A percentile compares a stretch with the other conserved stretches of the same genome.
phyloP scores from a whole-genome alignment of 371 early-diverging fungal genomes.

The Mucor piriformis region DNA sequence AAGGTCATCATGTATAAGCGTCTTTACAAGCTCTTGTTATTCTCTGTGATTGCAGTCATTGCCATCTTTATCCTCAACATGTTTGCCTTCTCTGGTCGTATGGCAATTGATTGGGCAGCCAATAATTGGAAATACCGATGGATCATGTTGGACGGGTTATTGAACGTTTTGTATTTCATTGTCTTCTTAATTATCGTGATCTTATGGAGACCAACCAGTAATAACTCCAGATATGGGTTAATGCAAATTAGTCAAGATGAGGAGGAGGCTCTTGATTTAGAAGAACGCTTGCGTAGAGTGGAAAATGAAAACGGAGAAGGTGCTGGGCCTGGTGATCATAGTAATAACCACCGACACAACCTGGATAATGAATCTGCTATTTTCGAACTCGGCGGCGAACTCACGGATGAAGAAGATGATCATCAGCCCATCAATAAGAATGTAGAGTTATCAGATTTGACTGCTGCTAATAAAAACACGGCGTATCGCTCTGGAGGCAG shows the following conservation, averaged over 20 bases:
- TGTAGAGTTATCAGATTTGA: conserved; percentile 18
- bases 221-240: conserved; percentile 83
- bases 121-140: conserved; percentile 86
- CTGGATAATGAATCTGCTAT: conserved; percentile 58
- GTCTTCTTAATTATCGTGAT: conserved; percentile 78
- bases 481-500: background rate
- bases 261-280: conserved; percentile 61
- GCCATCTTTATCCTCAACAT: conserved; percentile 83
- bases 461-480: background rate
- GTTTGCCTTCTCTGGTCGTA: conserved; percentile 66
- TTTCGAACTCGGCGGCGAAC: conserved; percentile 70
- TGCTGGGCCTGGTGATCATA: conserved; percentile 5
- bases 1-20: conserved; percentile 90
- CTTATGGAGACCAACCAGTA: conserved; percentile 92
- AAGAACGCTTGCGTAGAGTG: conserved; percentile 55
- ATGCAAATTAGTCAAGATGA: conserved; percentile 60
- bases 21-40: conserved; percentile 79
- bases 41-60: conserved; percentile 74
- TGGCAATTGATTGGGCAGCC: conserved; percentile 72
- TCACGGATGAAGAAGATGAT: conserved; percentile 53
- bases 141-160: conserved; percentile 91
- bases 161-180: conserved; percentile 80
- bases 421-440: conserved; percentile 23
- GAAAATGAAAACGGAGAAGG: conserved; percentile 52
- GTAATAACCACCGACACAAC: conserved; percentile 1